phyloP scores from a whole-genome alignment of 2,329 filamentous ascomycete genomes.

The Alternaria rosae region DNA sequence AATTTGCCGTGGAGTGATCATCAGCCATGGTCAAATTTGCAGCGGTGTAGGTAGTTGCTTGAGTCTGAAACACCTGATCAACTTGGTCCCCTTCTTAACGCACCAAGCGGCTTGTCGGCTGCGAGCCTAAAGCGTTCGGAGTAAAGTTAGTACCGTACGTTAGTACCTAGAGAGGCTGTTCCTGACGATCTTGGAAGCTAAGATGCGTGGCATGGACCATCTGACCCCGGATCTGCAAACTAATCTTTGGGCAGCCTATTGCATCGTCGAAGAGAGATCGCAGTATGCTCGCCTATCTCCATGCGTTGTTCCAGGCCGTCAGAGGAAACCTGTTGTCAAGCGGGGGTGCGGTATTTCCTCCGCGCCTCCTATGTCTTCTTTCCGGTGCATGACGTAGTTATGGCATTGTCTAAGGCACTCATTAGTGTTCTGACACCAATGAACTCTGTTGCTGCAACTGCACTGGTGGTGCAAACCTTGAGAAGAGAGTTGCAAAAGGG shows the following conservation, averaged over 20 bases:
- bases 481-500: background rate
- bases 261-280: background rate
- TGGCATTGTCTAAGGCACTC: background rate
- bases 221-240: background rate
- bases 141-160: background rate
- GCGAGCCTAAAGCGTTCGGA: constrained; percentile 11
- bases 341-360: background rate
- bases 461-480: background rate
- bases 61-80: constrained; percentile 19
- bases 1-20: background rate
- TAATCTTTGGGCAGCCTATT: constrained; percentile 12
- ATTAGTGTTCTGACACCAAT: background rate
- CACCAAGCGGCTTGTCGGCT: constrained; percentile 12
- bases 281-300: background rate
- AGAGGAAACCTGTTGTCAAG: background rate
- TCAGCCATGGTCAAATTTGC: background rate
- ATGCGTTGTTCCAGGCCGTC: background rate
- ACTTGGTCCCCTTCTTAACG: constrained; percentile 3
- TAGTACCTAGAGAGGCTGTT: background rate
- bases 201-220: background rate
- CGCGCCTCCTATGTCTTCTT: constrained; percentile 7
- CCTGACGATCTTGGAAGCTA: background rate
- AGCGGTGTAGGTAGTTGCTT: background rate
- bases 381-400: constrained; percentile 8
- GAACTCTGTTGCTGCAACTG: background rate